Evolutionary conservation across 2,329 filamentous ascomycete genomes (phyloP), one percentile per base, ranked within the genome.

Genomic region (Diaporthe capsici): DNA sequence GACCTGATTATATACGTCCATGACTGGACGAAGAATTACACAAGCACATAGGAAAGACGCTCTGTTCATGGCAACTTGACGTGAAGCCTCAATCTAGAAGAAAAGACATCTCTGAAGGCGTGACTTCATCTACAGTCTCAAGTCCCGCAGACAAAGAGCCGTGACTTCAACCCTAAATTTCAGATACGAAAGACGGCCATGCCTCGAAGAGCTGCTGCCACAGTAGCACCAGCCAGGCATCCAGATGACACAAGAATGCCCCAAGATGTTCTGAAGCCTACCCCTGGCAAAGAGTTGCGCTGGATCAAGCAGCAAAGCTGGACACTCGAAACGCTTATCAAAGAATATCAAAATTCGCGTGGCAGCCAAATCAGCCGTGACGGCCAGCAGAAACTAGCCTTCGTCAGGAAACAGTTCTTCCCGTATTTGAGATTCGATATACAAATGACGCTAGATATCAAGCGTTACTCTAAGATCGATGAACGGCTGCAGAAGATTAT

Each of bases 211-310:
- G 7, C 22, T 28, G 28, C 22, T 39, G 15, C 4, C 12, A 31
- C 47, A 8, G 22, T 31, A 34, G 4, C 31, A 51, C 13, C 22
- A 22, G 47, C 42, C 65, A n/a, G 65, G 12, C 31, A 68, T 28
- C 65, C 65, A 20, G 65, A 68, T 53, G 65, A 68, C 47, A 68
- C 47, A 20, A 68, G 65, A 28, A 39, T 20, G 31, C 8, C 13
- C 2, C 31, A 53, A 2, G 65, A 68, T 53, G 34, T 39, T 25
- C 13, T 53, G 31, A 37, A 6, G 31, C 47, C 28, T 31, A 25
- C 17, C 3, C 13, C 12, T 4, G 57, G 25, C 39, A 42, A 28
- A 6, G 6, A 17, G 2, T 5, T 10, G 22, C 65, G 65, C 47
- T 68, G 65, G 65, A 12, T 9, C 7, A 68, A 20, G 28, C 28